phyloP scores from a whole-genome alignment of 129 eudicot species.

The carrot (Daucus carota) region DNA sequence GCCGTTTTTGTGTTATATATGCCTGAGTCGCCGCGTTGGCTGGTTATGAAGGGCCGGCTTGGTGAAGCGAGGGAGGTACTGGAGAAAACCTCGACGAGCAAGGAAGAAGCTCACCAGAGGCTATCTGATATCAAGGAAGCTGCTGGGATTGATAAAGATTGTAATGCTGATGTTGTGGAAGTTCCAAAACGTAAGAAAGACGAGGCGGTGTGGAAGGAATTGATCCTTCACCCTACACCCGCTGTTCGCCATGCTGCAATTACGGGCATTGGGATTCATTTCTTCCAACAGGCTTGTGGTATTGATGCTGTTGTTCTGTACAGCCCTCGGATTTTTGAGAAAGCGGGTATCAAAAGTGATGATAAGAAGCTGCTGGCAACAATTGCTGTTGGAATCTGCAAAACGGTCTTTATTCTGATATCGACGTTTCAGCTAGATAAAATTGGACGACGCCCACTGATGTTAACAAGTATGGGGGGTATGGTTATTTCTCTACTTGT shows the following conservation, averaged over 20 bases:
- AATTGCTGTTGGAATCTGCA: constrained; percentile 14
- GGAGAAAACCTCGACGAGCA: constrained; percentile 11
- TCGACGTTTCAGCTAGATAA: constrained; percentile 20
- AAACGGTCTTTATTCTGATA: constrained; percentile 19
- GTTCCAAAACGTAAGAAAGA: constrained; percentile 1
- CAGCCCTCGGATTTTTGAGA: constrained; percentile 23
- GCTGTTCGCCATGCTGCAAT: constrained; percentile 17
- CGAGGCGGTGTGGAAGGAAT: constrained; percentile 21
- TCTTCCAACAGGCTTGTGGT: constrained; percentile 28
- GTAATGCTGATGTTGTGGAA: constrained; percentile 20
- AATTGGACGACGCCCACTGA: constrained; percentile 18
- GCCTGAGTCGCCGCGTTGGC: constrained; percentile 37
- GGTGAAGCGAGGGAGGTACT: constrained; percentile 16
- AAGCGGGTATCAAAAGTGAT: constrained; percentile 23
- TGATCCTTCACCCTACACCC: constrained; percentile 15
- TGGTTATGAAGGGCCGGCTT: constrained; percentile 26
- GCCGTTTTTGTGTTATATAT: constrained; percentile 12
- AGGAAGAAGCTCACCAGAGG: constrained; percentile 7
- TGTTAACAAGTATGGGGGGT: constrained; percentile 21
- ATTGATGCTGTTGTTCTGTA: constrained; percentile 30
- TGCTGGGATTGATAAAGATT: constrained; percentile 25
- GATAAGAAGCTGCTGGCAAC: neutral
- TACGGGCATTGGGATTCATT: constrained; percentile 27
- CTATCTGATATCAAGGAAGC: constrained; percentile 26
- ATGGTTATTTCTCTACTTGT: neutral